Evolutionary conservation across 805 yeast genomes (phyloP), one percentile per base, ranked within the genome.

Genomic region (Metschnikowia corniflorae): DNA sequence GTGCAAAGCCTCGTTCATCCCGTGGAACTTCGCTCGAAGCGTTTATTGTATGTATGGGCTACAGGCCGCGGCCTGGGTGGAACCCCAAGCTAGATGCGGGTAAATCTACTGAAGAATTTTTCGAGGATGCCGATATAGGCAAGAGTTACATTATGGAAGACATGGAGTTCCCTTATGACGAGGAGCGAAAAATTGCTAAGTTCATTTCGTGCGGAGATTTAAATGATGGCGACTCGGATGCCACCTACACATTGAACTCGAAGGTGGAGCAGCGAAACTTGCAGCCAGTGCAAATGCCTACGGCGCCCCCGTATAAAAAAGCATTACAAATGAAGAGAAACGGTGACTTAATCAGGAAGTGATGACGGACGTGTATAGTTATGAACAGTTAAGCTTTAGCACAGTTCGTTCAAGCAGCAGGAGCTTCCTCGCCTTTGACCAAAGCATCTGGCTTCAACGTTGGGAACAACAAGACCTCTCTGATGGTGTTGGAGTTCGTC

Each of bases 391-490:
- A 21, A 20, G 23, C 10, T 10, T 21, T 10, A 20, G 23, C 23
- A 20, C 10, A 10, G 9, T 5, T 21, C 24, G 12, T 10, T n/a
- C 12, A 21, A 21, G 24, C 24, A 21, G 26, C 16, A 13, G 52
- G 22, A 12, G 46, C 19, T 19, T 61, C 65, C 40, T 62, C 68
- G 43, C 66, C 68, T 51, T 65, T 62, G 31, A 53, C 61, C 41
- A 56, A 46, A 39, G 63, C 65, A 53, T 93, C 98, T 30, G 97
- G 98, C 75, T 89, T 93, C 79, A 91, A 86, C 45, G 97, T 89
- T 66, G 98, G 98, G 95, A 91, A 91, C 65, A 93, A 72, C 53
- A 91, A 75, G 32, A 91, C 97, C 73, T 91, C 98, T 81, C 96
- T 87, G 60, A 91, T 91, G 52, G 96, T 86, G 74, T 88, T 85